These are phyloP conservation scores for Hypoxylon sp. DNA, from an alignment of 2,329 filamentous ascomycete species.

Conservation along the genomic window DNA sequence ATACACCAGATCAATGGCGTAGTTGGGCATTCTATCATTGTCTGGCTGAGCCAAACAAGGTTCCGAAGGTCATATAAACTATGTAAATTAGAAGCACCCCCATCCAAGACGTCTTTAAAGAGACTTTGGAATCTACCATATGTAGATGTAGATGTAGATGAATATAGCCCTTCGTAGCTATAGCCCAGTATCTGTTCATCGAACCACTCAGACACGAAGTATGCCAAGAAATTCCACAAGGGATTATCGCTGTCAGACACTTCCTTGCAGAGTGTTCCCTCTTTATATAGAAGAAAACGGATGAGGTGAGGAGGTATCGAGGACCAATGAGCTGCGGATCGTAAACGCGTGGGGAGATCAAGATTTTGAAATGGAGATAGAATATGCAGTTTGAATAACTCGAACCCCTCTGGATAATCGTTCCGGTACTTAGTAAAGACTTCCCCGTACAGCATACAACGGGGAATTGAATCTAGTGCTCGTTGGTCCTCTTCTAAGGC, in stretches of 20 bases:
- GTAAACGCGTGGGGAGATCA: not conserved
- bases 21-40: not conserved
- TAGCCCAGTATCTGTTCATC: not conserved
- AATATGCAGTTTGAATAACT: not conserved
- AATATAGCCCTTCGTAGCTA: not conserved
- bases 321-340: not conserved
- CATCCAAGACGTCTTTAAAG: not conserved
- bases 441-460: not conserved
- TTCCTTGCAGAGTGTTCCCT: not conserved
- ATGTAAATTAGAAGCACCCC: not conserved
- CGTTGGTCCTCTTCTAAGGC: not conserved
- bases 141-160: not conserved
- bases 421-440: not conserved
- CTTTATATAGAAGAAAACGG: not conserved
- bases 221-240: not conserved
- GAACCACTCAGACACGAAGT: not conserved
- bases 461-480: not conserved
- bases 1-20: not conserved
- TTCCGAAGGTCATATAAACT: not conserved
- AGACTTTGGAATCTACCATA: not conserved
- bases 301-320: not conserved
- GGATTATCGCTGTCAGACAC: not conserved
- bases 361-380: not conserved
- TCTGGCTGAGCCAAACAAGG: not conserved
- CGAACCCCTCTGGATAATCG: not conserved